These are phyloP conservation scores for Vitellaria paradoxa DNA, from an alignment of 179 eudicot genomes.

Conservation along the genomic window DNA sequence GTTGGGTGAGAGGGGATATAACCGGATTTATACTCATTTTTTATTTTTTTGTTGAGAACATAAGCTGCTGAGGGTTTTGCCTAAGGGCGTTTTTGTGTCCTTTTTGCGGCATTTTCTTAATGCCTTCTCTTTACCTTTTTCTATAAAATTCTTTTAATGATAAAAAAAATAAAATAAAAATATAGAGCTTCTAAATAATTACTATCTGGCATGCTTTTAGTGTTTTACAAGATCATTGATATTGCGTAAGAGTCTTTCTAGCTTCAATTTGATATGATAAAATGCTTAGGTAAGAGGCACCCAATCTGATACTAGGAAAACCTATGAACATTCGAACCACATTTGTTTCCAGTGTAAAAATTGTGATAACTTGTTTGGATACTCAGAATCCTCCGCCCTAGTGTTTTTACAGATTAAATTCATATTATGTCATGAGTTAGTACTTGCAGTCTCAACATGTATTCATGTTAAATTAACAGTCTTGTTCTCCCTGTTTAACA, in stretches of 20 bases:
- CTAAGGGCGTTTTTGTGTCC: too few species aligned
- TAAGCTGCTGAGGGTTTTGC: too few species aligned
- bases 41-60: too few species aligned
- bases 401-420: not conserved
- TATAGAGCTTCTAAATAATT: conserved; percentile 1
- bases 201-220: not conserved
- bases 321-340: too few species aligned
- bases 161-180: too few species aligned
- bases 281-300: not conserved
- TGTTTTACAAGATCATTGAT: not conserved
- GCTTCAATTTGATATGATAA: not conserved
- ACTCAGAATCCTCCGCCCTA: not conserved
- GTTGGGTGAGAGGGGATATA: too few species aligned
- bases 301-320: not conserved
- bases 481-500: not conserved
- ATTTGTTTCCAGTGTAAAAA: not conserved
- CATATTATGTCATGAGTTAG: not conserved
- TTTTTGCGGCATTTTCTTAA: too few species aligned
- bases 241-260: not conserved
- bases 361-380: not conserved
- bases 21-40: too few species aligned
- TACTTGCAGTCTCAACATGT: not conserved
- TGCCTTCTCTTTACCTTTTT: too few species aligned
- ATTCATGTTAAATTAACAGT: not conserved
- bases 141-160: too few species aligned